Evolutionary conservation across 2,329 filamentous ascomycete genomes (phyloP), one percentile per base, ranked within the genome.

Genomic region (Calonectria montana): DNA sequence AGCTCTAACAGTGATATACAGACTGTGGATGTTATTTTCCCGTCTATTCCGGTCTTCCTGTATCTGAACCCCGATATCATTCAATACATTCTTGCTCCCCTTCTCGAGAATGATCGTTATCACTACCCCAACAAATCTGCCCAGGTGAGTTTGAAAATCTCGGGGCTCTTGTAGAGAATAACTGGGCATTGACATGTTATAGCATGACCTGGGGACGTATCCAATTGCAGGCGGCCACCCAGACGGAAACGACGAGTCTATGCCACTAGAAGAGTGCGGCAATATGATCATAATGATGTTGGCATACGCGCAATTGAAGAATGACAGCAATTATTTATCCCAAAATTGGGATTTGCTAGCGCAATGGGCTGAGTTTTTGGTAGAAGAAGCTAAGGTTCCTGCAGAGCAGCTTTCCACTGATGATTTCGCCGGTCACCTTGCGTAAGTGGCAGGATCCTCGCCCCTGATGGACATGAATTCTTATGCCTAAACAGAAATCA

Each of bases 1-100:
- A 95, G 93, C 72, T 96, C 94, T 3, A 93, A 97, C 80, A 94
- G 95, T 45, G 96, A 97, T 77, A 92, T 92, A 75, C 94, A 97
- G 81, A 97, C 95, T 0, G 94, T 97, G 21, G 94, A 97, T 83
- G 94, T 97, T 75, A 96, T 97, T 76, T 97, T 95, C 85, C 94
- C 94, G 0, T 90, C 94, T 0, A 94, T 94, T 80, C 94, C 94
- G 0, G 92, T 97, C 83, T 92, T 97, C 82, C 88, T 96, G 74
- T 97, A 97, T 81, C 92, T 94, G 2, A 96, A 97, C 81, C 90
- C 91, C 0, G 84, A 87, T 1, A 81, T 91, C 6, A 83, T 92
- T 50, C 88, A 87, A 73, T 86, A 92, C 41, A 77, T 92, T 25
- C 83, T 94, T 6, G 89, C 92, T 45, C 92, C 92, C 3, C 83